These are phyloP conservation scores for Carex kokanica DNA, from an alignment of 176 grass and related monocot species.

Conservation along the genomic window DNA sequence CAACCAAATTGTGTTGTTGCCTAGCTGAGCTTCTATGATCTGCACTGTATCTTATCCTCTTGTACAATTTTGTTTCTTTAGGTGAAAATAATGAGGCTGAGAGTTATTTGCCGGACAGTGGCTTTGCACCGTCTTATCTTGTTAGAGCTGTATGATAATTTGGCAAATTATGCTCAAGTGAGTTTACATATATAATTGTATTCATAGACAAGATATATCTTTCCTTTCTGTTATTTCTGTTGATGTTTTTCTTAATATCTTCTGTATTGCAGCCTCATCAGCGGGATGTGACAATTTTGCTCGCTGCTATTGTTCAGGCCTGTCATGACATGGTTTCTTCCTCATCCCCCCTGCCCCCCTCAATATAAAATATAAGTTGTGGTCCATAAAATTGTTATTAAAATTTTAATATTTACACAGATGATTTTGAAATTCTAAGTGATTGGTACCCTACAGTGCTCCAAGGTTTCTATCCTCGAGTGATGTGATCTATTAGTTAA, in stretches of 20 bases:
- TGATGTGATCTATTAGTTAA: not conserved
- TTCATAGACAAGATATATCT: not conserved
- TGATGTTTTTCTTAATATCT: slow-evolving; percentile 25
- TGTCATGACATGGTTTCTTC: slow-evolving; percentile 85
- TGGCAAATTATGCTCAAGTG: slow-evolving; percentile 95
- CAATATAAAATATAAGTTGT: not conserved
- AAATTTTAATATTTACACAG: not conserved
- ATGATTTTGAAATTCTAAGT: not conserved
- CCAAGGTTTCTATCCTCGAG: not conserved
- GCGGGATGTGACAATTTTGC: slow-evolving; percentile 84
- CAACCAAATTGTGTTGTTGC: slow-evolving; percentile 11
- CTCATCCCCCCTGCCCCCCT: not conserved
- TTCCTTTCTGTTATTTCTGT: not conserved
- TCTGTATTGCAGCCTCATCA: slow-evolving; percentile 76
- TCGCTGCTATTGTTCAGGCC: slow-evolving; percentile 92
- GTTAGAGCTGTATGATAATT: slow-evolving; percentile 80
- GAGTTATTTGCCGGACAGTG: slow-evolving; percentile 80
- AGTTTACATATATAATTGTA: slow-evolving; percentile 17
- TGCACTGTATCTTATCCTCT: not conserved
- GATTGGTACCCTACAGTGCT: not conserved
- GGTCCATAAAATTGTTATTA: not conserved
- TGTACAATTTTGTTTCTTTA: slow-evolving; percentile 34
- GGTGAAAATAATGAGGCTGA: slow-evolving; percentile 95
- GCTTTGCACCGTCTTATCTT: slow-evolving; percentile 83
- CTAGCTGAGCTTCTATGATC: not conserved